A percentile compares a stretch with the other conserved stretches of the same genome.
phyloP scores from a whole-genome alignment of 495 filamentous ascomycete species.

The Aspergillus baeticus region DNA sequence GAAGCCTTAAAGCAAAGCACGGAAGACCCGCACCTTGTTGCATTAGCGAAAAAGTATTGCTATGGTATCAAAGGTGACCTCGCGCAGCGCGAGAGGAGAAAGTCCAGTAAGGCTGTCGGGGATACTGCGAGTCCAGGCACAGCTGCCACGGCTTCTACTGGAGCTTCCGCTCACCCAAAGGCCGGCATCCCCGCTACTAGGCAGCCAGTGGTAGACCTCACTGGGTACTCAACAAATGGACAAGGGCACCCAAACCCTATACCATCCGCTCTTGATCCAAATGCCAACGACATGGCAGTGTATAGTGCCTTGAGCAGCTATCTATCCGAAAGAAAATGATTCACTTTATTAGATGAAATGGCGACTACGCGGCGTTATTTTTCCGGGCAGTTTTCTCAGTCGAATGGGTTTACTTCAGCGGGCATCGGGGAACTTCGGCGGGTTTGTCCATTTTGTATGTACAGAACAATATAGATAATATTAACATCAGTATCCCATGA shows the following conservation, averaged over 20 bases:
- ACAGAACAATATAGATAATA: too few relatives aligned
- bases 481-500: too few relatives aligned
- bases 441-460: too few relatives aligned
- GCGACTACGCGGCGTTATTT: neutral
- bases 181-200: neutral
- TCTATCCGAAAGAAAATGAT: neutral
- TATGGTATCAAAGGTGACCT: slow-evolving; percentile 51
- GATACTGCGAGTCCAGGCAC: neutral
- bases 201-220: slow-evolving; percentile 1
- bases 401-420: neutral
- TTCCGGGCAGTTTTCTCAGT: neutral
- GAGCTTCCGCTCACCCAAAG: neutral
- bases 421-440: too few relatives aligned
- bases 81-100: slow-evolving; percentile 40
- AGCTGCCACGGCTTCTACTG: neutral
- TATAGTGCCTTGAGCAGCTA: slow-evolving; percentile 1
- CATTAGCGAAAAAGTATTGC: slow-evolving; percentile 54
- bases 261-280: neutral
- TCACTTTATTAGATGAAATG: neutral
- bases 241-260: neutral
- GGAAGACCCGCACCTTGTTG: slow-evolving; percentile 53
- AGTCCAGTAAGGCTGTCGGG: slow-evolving; percentile 16
- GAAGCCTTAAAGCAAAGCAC: slow-evolving; percentile 55
- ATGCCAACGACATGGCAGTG: neutral
- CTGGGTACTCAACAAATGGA: neutral